Evolutionary conservation across 2,329 filamentous ascomycete species (phyloP), one percentile per base, ranked within the genome.

Genomic region (Cryphonectria japonica): DNA sequence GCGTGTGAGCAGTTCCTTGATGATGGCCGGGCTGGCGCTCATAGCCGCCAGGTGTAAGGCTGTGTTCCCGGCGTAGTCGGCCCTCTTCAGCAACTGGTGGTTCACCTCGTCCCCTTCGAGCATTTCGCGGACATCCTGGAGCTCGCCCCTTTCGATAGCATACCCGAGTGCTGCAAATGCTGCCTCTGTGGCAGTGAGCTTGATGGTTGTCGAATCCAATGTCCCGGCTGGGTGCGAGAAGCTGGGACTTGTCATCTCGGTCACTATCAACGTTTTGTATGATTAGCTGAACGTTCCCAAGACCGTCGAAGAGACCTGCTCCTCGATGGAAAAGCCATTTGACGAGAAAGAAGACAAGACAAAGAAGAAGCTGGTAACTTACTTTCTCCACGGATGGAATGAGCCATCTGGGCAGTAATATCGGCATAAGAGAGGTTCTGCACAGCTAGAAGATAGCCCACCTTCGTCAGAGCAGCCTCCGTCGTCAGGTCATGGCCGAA

Each of bases 401-500:
- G 82, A 8, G 92, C 90, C 89, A 97, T 97, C 73, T 86, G 86
- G 73, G 84, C 85, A 3, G 89, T 86, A 39, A 97, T 89, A 32
- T 93, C 90, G 68, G 86, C 83, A 9, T 88, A 85, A 0, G 87
- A 86, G n/a, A 92, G 84, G 43, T 85, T 86, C 0, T 92, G 89
- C 4, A 87, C 79, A 5, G 93, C 92, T 26, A 97, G 87, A 3
- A 97, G 87, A 79, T 97, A 97, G 1, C 93, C 93, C 39, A 98
- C 86, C 81, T 98, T 98, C 29, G 95, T 96, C 75, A 97, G 87
- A 7, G 95, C 95, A 2, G 93, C 95, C 82, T 98, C 95, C 32
- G 92, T 92, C 0, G 95, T 98, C 82, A 97, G 86, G 77, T 97
- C 94, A 75, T 95, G 89, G 7, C 95, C 95, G 75, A 96, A 95